Evolutionary conservation across 1,284 basidiomycete genomes (phyloP).

Genomic region (Sphaerobolus stellatus): DNA sequence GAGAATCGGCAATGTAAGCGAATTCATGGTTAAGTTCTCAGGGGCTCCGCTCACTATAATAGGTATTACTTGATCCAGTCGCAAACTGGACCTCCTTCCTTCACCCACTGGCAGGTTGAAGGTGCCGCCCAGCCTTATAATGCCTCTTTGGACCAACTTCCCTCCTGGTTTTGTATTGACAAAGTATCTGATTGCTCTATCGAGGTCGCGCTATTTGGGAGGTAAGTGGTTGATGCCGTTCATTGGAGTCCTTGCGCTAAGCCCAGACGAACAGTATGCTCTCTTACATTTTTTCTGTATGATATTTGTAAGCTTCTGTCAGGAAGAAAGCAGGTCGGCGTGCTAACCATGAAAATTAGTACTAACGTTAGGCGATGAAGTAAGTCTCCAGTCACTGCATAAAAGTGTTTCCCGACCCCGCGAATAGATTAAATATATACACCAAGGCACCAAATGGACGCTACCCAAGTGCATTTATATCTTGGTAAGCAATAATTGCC

Average conservation of each 20-base stretch:
- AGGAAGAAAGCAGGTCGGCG: not conserved
- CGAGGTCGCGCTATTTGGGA: not conserved
- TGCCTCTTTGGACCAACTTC: too few relatives aligned
- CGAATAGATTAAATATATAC: not conserved
- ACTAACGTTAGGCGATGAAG: slow-evolving; percentile 5
- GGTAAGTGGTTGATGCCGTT: not conserved
- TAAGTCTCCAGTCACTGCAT: not conserved
- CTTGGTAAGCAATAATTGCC: not conserved
- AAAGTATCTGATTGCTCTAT: too few relatives aligned
- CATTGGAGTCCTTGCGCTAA: not conserved
- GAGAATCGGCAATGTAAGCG: too few relatives aligned
- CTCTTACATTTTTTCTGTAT: slow-evolving; percentile 6
- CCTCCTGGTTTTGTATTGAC: too few relatives aligned
- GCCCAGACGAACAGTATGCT: not conserved
- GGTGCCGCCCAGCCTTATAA: too few relatives aligned
- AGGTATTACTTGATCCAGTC: too few relatives aligned
- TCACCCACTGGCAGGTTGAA: not conserved
- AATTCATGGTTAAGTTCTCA: too few relatives aligned
- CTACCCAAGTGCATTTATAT: slow-evolving; percentile 2
- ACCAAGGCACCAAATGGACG: not conserved
- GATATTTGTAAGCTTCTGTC: slow-evolving; percentile 1
- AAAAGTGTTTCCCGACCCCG: not conserved
- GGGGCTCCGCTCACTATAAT: too few relatives aligned
- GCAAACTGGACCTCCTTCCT: too few relatives aligned
- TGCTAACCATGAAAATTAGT: not conserved